Conservation (phyloP, 257 asterid species). For the Solanum dulcamara region DNA sequence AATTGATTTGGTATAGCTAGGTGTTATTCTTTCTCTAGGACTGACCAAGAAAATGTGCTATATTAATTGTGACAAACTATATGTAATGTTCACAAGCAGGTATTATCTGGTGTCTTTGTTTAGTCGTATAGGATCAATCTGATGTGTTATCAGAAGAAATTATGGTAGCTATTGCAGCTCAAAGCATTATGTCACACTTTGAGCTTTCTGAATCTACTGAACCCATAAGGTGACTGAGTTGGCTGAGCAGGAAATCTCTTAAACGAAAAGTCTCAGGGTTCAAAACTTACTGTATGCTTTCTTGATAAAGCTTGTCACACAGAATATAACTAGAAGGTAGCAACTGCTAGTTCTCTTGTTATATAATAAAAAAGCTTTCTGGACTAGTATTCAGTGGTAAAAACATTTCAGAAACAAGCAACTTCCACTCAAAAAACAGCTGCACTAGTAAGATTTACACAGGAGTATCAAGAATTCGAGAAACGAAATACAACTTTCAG, state of each 20-base stretch:
- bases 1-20: not conserved
- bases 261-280: no score
- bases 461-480: not conserved
- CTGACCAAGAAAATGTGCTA: not conserved
- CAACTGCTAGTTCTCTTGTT: not conserved
- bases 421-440: not conserved
- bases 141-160: not conserved
- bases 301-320: not conserved
- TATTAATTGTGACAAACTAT: not conserved
- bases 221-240: not conserved
- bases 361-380: not conserved
- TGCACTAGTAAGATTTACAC: constrained; percentile 27
- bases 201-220: not conserved
- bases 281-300: not conserved
- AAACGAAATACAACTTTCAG: not conserved
- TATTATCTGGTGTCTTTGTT: not conserved
- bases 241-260: not conserved
- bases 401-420: not conserved
- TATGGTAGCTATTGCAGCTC: not conserved
- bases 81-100: not conserved
- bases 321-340: not conserved
- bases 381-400: not conserved
- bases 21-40: not conserved
- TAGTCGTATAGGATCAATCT: not conserved
- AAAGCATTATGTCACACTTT: not conserved